These are phyloP conservation scores for Pseudogymnoascus sp. DNA, from an alignment of 2,329 filamentous ascomycete genomes.

Conservation along the genomic window DNA sequence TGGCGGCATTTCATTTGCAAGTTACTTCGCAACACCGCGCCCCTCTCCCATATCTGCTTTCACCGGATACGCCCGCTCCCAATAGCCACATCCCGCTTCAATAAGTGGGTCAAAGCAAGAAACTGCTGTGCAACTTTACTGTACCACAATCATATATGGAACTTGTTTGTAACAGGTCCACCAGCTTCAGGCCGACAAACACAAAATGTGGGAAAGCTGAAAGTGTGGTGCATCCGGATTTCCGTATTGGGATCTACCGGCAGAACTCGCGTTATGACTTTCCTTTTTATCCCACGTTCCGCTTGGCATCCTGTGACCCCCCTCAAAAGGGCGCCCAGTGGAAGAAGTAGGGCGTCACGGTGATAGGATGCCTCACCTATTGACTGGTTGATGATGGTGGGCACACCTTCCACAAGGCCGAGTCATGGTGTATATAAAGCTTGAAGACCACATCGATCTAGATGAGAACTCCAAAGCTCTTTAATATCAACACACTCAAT, in stretches of 20 bases:
- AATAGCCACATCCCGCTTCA: slow-evolving; percentile 5
- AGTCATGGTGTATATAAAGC: background rate
- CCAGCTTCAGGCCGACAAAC: background rate
- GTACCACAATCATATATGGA: background rate
- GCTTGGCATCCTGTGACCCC: background rate
- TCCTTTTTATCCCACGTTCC: slow-evolving; percentile 7
- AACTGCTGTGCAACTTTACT: background rate
- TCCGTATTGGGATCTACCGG: background rate
- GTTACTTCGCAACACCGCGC: background rate
- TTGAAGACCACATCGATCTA: background rate
- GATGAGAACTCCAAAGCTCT: background rate
- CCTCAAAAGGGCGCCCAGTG: background rate
- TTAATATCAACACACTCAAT: background rate
- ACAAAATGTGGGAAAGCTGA: background rate
- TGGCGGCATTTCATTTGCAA: background rate
- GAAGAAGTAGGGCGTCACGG: background rate
- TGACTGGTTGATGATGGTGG: background rate
- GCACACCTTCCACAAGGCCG: background rate
- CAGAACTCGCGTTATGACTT: slow-evolving; percentile 1
- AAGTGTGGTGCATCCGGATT: background rate
- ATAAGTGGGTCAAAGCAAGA: background rate
- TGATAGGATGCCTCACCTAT: background rate
- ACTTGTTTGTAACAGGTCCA: slow-evolving; percentile 2
- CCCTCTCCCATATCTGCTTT: background rate
- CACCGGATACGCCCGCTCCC: background rate